Conservation (phyloP, 306 rosid genomes). For the Lathyrus oleraceus region DNA sequence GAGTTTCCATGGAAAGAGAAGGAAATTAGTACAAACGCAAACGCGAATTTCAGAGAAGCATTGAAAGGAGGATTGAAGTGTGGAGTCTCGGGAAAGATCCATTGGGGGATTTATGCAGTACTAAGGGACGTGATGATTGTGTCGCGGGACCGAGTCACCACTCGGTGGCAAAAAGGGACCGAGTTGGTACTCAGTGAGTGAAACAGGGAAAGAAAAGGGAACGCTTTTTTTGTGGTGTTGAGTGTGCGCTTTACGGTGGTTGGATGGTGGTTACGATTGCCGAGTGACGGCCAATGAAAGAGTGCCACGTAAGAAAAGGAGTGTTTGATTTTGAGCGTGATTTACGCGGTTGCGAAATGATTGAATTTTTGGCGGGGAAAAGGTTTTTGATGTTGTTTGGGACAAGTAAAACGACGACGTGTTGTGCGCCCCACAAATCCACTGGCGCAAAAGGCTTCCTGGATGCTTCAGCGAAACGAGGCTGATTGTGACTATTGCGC, state of each 20-base stretch:
- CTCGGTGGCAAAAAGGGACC: constrained; percentile 44
- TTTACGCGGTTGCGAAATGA: constrained; percentile 35
- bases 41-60: constrained; percentile 27
- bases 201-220: constrained; percentile 31
- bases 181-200: constrained; percentile 33
- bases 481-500: neutral
- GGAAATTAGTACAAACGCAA: neutral
- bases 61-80: constrained; percentile 9
- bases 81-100: constrained; percentile 47
- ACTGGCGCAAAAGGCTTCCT: neutral
- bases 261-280: constrained; percentile 18
- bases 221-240: constrained; percentile 22
- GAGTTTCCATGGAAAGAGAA: constrained; percentile 4
- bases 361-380: constrained; percentile 25
- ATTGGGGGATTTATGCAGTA: constrained; percentile 54
- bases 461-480: neutral
- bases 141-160: constrained; percentile 58
- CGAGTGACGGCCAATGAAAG: neutral
- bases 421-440: neutral
- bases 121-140: constrained; percentile 56
- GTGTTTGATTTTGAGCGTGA: constrained; percentile 38
- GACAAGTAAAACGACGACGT: neutral
- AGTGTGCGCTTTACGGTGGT: neutral
- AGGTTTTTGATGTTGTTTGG: neutral
- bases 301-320: neutral